Conservation (phyloP, 2,329 filamentous ascomycete genomes). For the Aureobasidium zeae region DNA sequence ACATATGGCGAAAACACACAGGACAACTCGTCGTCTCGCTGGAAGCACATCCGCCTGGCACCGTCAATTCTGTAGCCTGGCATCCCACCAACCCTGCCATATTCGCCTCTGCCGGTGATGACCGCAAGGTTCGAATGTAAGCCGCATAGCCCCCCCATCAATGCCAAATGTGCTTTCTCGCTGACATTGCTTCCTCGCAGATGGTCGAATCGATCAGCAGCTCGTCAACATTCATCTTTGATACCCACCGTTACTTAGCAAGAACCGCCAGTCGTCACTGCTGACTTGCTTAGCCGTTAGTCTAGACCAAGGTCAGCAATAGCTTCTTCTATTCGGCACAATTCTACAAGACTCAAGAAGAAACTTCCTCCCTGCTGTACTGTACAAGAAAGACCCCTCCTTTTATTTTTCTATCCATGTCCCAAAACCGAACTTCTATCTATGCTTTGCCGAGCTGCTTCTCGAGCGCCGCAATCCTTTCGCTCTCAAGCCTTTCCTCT, state of each 20-base stretch:
- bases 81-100: constrained; percentile 73
- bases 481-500: constrained; percentile 32
- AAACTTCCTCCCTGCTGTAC: not conserved
- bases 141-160: constrained; percentile 25
- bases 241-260: constrained; percentile 1
- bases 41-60: constrained; percentile 62
- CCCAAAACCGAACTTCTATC: no score
- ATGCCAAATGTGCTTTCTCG: not conserved
- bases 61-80: constrained; percentile 83
- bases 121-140: constrained; percentile 76
- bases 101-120: constrained; percentile 87
- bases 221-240: not conserved
- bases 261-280: no score
- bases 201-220: constrained; percentile 9
- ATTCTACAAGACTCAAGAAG: no score
- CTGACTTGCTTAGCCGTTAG: no score
- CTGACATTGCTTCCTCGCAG: not conserved
- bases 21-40: constrained; percentile 67
- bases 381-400: not conserved
- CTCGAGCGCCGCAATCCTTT: constrained; percentile 25
- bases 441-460: constrained; percentile 26
- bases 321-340: no score
- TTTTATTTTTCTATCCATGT: not conserved
- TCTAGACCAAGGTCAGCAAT: no score
- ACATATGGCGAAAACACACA: constrained; percentile 85